Conservation (phyloP, 116 monocot species). For the Dioscorea cayenensis region DNA sequence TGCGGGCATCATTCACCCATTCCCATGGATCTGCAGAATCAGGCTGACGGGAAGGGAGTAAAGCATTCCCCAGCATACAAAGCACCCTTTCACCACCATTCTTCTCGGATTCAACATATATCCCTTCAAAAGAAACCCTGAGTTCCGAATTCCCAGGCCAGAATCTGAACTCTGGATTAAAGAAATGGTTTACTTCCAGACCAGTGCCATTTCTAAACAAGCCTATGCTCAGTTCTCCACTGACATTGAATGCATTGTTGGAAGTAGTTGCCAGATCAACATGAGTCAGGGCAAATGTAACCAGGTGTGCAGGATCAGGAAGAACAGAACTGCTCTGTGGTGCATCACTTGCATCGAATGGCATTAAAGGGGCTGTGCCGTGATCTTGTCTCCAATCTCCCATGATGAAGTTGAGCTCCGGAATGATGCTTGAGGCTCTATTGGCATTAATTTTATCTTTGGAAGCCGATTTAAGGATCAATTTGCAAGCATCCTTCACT, state of each 20-base stretch:
- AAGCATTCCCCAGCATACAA: constrained; percentile 50
- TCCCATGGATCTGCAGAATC: constrained; percentile 22
- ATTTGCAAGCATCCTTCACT: constrained; percentile 33
- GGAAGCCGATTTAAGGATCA: constrained; percentile 33
- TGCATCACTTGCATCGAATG: constrained; percentile 30
- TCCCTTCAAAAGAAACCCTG: constrained; percentile 44
- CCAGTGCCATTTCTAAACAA: constrained; percentile 24
- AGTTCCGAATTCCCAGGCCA: constrained; percentile 40
- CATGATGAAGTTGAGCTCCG: constrained; percentile 41
- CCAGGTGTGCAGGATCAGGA: constrained; percentile 21
- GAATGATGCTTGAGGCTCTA: constrained; percentile 9
- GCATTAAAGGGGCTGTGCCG: constrained; percentile 40
- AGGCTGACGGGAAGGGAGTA: constrained; percentile 30
- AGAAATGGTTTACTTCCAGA: not conserved
- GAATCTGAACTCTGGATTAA: constrained; percentile 26
- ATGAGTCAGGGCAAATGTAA: constrained; percentile 33
- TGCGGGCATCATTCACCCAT: constrained; percentile 6
- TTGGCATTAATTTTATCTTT: constrained; percentile 17
- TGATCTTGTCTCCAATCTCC: constrained; percentile 53
- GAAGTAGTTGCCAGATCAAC: constrained; percentile 16
- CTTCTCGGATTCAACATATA: constrained; percentile 41
- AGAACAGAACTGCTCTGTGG: not conserved
- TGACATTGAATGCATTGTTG: constrained; percentile 34
- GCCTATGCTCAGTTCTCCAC: constrained; percentile 33
- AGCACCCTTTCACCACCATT: constrained; percentile 44